A percentile compares a stretch with the other conserved stretches of the same genome.
These are phyloP conservation scores for Lactarius vividus DNA, from an alignment of 768 basidiomycete species.

Conservation along the genomic window DNA sequence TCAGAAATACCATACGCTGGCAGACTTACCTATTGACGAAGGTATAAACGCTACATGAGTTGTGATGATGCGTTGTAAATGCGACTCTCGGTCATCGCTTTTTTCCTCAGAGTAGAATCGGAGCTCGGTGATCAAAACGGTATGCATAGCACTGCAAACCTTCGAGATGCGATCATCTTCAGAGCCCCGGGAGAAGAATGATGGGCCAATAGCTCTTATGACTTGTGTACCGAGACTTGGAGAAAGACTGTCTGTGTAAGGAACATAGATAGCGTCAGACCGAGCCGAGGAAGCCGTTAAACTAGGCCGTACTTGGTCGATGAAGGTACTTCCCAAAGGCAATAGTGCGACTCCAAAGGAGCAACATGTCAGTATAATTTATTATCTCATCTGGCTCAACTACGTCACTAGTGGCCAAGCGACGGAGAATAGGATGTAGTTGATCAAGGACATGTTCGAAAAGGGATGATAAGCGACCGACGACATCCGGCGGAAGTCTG, in stretches of 20 bases:
- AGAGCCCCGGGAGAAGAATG: background rate
- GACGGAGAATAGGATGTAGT: slow-evolving; percentile 10
- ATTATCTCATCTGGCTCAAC: slow-evolving; percentile 9
- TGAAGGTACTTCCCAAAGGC: slow-evolving; percentile 16
- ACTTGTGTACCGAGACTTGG: slow-evolving; percentile 20
- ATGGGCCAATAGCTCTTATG: slow-evolving; percentile 8
- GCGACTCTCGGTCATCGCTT: slow-evolving; percentile 34
- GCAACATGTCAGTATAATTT: slow-evolving; percentile 2
- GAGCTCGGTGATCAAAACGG: slow-evolving; percentile 57
- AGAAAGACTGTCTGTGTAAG: slow-evolving; percentile 6
- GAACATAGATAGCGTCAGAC: background rate
- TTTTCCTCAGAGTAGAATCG: slow-evolving; percentile 33
- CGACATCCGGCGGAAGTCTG: slow-evolving; percentile 11
- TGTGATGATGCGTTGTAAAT: slow-evolving; percentile 48
- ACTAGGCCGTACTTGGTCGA: slow-evolving; percentile 9
- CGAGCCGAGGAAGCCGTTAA: background rate
- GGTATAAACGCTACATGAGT: slow-evolving; percentile 44
- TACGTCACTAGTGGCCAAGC: slow-evolving; percentile 2
- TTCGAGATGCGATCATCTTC: slow-evolving; percentile 3
- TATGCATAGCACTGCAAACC: slow-evolving; percentile 41
- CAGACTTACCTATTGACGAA: slow-evolving; percentile 20
- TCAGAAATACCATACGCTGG: background rate
- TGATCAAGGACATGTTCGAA: slow-evolving; percentile 19
- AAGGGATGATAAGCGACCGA: slow-evolving; percentile 10
- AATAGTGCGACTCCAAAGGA: slow-evolving; percentile 20